Percentiles rank a stretch among this genome's conserved stretches.
Conservation (phyloP, 2,329 filamentous ascomycete species). For the Blastomyces parvus region DNA sequence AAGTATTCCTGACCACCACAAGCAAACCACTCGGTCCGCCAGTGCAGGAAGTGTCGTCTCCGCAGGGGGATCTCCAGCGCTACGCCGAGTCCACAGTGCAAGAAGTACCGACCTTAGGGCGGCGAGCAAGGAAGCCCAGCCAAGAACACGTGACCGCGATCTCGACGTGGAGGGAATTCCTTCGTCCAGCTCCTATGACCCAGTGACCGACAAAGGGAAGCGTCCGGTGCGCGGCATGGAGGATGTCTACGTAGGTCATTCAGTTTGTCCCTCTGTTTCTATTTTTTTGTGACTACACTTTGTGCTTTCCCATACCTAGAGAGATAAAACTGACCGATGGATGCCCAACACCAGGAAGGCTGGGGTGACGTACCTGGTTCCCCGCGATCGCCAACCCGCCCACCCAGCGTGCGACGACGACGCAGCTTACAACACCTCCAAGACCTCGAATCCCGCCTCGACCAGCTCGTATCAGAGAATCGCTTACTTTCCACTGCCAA, state of each 20-base stretch:
- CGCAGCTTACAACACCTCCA: constrained; percentile 91
- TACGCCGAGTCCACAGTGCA: constrained; percentile 46
- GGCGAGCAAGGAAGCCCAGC: constrained; percentile 47
- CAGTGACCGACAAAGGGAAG: constrained; percentile 79
- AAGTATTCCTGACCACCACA: constrained; percentile 28
- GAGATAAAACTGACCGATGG: constrained; percentile 4
- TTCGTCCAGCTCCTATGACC: constrained; percentile 54
- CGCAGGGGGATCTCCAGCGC: constrained; percentile 62
- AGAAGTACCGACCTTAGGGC: constrained; percentile 68
- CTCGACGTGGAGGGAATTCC: constrained; percentile 28
- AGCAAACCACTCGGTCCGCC: constrained; percentile 52
- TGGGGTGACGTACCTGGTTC: constrained; percentile 77
- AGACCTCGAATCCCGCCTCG: constrained; percentile 77
- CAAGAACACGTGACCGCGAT: constrained; percentile 16
- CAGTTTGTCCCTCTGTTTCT: constrained; percentile 20
- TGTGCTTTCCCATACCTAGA: neutral
- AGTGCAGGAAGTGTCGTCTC: constrained; percentile 40
- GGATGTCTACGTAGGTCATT: constrained; percentile 77
- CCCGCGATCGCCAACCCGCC: constrained; percentile 79
- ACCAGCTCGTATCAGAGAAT: constrained; percentile 74
- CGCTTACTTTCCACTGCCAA: constrained; percentile 65
- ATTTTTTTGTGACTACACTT: neutral
- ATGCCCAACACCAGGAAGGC: constrained; percentile 59
- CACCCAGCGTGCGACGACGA: constrained; percentile 89
- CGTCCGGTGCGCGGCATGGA: constrained; percentile 73